These are phyloP conservation scores for Xylariaceae sp. DNA, from an alignment of 2,329 filamentous ascomycete species.

Conservation along the genomic window DNA sequence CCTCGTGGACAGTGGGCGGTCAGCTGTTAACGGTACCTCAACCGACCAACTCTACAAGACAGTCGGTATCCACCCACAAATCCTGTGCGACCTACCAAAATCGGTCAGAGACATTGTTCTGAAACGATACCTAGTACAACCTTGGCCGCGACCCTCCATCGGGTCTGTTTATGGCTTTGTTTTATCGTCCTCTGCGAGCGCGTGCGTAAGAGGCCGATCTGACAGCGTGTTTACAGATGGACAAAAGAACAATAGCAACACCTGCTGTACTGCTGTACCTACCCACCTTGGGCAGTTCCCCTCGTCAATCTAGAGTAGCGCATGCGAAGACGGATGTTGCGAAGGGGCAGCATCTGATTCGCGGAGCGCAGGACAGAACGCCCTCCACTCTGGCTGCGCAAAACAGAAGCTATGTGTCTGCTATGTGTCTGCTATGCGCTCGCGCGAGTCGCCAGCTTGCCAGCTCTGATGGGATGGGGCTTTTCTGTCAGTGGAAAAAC, in stretches of 20 bases:
- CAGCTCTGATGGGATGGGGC: slow-evolving; percentile 23
- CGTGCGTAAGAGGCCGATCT: slow-evolving; percentile 9
- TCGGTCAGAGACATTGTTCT: slow-evolving; percentile 3
- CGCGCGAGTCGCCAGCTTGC: slow-evolving; percentile 7
- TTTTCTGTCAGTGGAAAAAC: slow-evolving; percentile 21
- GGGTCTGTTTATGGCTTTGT: slow-evolving; percentile 6
- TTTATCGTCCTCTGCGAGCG: slow-evolving; percentile 8
- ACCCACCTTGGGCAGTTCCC: neutral
- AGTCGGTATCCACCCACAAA: slow-evolving; percentile 7
- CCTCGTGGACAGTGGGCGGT: neutral
- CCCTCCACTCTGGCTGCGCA: slow-evolving; percentile 25
- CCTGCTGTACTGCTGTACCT: neutral
- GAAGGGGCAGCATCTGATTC: slow-evolving; percentile 27
- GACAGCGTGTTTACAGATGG: slow-evolving; percentile 1
- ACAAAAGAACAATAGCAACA: neutral
- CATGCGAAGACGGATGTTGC: slow-evolving; percentile 22
- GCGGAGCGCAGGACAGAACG: slow-evolving; percentile 25
- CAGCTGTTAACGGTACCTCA: neutral
- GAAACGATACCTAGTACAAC: slow-evolving; percentile 9
- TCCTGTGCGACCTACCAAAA: slow-evolving; percentile 6
- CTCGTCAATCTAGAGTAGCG: slow-evolving; percentile 17
- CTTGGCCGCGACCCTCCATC: slow-evolving; percentile 5
- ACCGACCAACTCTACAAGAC: slow-evolving; percentile 3
- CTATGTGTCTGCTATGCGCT: no score
- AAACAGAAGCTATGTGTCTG: slow-evolving; percentile 11